Percentiles rank a stretch among this genome's conserved stretches.
Conservation (phyloP, 495 filamentous ascomycete species). For the Neurospora discreta region DNA sequence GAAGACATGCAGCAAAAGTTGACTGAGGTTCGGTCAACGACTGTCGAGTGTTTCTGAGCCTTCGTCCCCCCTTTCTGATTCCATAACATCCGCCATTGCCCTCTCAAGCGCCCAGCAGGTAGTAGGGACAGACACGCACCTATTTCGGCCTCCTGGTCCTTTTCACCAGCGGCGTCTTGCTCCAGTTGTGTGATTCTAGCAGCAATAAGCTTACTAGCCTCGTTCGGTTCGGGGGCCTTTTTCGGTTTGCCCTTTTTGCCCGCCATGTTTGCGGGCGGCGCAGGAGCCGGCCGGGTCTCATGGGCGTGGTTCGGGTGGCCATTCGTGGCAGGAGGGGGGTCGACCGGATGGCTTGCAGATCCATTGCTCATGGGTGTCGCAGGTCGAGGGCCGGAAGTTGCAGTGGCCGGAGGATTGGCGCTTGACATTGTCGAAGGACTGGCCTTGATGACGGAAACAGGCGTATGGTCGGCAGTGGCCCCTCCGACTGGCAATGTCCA, state of each 20-base stretch:
- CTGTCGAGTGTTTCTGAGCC: neutral
- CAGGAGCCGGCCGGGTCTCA: conserved; percentile 31
- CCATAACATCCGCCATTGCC: conserved; percentile 1
- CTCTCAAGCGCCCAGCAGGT: neutral
- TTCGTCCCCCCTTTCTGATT: neutral
- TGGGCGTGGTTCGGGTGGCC: conserved; percentile 26
- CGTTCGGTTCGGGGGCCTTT: conserved; percentile 66
- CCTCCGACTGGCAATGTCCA: neutral
- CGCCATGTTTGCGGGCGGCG: conserved; percentile 26
- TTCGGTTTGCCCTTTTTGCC: conserved; percentile 58
- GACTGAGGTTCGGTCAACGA: neutral
- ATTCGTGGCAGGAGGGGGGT: conserved; percentile 18
- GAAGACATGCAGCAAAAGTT: neutral
- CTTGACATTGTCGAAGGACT: conserved; percentile 13
- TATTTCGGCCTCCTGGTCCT: conserved; percentile 92
- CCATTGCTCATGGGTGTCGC: conserved; percentile 20
- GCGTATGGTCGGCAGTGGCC: neutral
- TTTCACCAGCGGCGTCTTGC: conserved; percentile 81
- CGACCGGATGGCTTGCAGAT: conserved; percentile 10
- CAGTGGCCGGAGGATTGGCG: conserved; percentile 17
- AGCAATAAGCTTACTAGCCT: conserved; percentile 80
- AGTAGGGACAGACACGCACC: conserved; percentile 52
- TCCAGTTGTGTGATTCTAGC: conserved; percentile 94
- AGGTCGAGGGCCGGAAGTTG: conserved; percentile 15
- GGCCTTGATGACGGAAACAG: neutral